Evolutionary conservation across 352 stramenopile species (phyloP), one percentile per base, ranked within the genome.

Genomic region (Phytophthora tubulina): DNA sequence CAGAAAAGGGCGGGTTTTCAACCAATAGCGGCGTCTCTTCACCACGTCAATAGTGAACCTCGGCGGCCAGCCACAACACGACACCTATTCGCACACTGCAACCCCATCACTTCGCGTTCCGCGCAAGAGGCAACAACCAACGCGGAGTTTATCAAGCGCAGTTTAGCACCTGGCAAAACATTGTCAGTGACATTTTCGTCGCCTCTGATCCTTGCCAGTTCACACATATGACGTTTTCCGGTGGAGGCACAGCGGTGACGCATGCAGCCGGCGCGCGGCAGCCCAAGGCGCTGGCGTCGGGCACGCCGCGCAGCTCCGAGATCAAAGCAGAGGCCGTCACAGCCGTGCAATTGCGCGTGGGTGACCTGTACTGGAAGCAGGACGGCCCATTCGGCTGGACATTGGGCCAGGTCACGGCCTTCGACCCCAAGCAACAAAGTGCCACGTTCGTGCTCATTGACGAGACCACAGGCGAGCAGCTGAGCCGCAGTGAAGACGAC

Each of bases 361-460:
- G 89, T 41, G 89, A 94, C 13, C 73, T 96, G 42, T 96, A 94
- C 74, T 96, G 89, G 89, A 89, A 87, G 42, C 84, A 94, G 51
- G 79, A 92, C 15, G 86, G 85, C 7, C 44, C 73, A 6, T 82
- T 80, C 46, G 84, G 79, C 57, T 96, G 89, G 89, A 66, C 65
- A 33, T 70, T 96, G 15, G 89, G 89, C 21, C 88, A 94, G 63
- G 80, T 96, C 41, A 66, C 76, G n/a, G 76, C 81, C 27, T 77
- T 88, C 56, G 72, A 88, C 50, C 70, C 45, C 9, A 61, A 56
- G 10, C 63, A 63, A n/a, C 76, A 83, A 45, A 59, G 17, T 6
- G 84, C 82, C n/a, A 72, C 69, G 3, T 94, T 91, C 59, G 65
- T 70, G 31, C 63, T 68, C 55, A 83, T 93, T 38, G 79, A 96